Evolutionary conservation across 2,329 filamentous ascomycete species (phyloP).

Genomic region (Venturia carpophila): DNA sequence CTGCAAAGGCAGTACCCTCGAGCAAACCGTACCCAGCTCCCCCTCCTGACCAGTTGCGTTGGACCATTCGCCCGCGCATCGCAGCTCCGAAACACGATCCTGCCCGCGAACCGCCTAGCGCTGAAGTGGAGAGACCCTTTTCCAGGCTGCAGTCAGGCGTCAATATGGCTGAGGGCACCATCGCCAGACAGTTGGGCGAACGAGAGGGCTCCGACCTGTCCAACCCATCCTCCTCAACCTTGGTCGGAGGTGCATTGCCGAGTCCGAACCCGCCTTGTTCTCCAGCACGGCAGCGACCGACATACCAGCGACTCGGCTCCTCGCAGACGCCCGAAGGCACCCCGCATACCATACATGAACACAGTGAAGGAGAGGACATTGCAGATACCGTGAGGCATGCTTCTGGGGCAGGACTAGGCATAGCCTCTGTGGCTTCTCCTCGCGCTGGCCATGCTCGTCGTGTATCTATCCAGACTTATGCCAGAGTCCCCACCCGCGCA

Average conservation of each 20-base stretch:
- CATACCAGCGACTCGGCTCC: constrained; percentile 31
- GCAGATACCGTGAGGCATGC: constrained; percentile 23
- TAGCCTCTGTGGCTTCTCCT: constrained; percentile 22
- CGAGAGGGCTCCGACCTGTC: constrained; percentile 25
- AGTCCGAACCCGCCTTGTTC: constrained; percentile 24
- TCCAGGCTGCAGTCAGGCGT: background rate
- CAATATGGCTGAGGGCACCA: constrained; percentile 25
- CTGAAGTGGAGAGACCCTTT: background rate
- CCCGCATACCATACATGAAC: constrained; percentile 25
- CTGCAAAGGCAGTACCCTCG: background rate
- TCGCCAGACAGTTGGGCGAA: constrained; percentile 25
- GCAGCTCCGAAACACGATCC: background rate
- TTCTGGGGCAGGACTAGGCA: constrained; percentile 30
- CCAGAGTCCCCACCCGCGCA: constrained; percentile 1
- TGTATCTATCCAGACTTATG: constrained; percentile 14
- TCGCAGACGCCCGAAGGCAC: constrained; percentile 30
- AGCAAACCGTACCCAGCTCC: background rate
- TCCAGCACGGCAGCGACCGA: constrained; percentile 27
- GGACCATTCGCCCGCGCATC: too few species aligned
- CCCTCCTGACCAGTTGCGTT: too few species aligned
- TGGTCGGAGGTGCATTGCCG: constrained; percentile 22
- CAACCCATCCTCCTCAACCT: constrained; percentile 24
- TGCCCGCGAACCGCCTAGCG: background rate
- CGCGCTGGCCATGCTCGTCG: constrained; percentile 1
- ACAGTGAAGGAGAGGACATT: constrained; percentile 28